Conservation (phyloP, 1,284 basidiomycete species). For the Naganishia sp. region DNA sequence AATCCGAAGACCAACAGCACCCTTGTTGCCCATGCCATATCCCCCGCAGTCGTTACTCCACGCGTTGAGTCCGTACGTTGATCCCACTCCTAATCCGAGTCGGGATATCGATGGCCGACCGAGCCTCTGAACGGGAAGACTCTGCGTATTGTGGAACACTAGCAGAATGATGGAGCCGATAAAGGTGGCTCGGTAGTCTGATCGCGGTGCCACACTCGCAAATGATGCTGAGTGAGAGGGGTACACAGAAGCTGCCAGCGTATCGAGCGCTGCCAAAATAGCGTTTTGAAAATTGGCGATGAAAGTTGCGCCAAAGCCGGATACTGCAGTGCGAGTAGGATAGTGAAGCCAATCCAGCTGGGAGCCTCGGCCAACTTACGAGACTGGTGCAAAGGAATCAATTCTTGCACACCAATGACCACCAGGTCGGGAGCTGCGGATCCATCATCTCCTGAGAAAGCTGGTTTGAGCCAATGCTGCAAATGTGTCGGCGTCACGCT, state of each 20-base stretch:
- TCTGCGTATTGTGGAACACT: slow-evolving; percentile 50
- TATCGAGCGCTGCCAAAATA: slow-evolving; percentile 17
- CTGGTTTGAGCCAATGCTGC: slow-evolving; percentile 51
- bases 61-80: slow-evolving; percentile 1
- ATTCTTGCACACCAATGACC: slow-evolving; percentile 93
- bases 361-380: slow-evolving; percentile 38
- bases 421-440: slow-evolving; percentile 65
- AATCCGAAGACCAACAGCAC: slow-evolving; percentile 85
- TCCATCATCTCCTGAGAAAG: slow-evolving; percentile 35
- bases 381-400: slow-evolving; percentile 61
- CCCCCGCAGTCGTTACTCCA: slow-evolving; percentile 43
- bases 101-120: slow-evolving; percentile 41
- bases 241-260: slow-evolving; percentile 9
- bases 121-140: slow-evolving; percentile 39
- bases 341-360: background rate
- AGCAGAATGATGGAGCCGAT: slow-evolving; percentile 50
- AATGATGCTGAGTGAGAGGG: slow-evolving; percentile 2
- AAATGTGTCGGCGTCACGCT: slow-evolving; percentile 51
- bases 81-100: slow-evolving; percentile 37
- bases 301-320: slow-evolving; percentile 15
- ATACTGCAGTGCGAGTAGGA: slow-evolving; percentile 12
- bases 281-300: slow-evolving; percentile 18
- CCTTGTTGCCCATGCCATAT: slow-evolving; percentile 87
- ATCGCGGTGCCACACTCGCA: slow-evolving; percentile 6
- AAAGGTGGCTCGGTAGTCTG: slow-evolving; percentile 43